Percentiles rank a stretch among this genome's conserved stretches.
These are phyloP conservation scores for Xerocomellus chrysenteron DNA, from an alignment of 768 basidiomycete species.

Conservation along the genomic window DNA sequence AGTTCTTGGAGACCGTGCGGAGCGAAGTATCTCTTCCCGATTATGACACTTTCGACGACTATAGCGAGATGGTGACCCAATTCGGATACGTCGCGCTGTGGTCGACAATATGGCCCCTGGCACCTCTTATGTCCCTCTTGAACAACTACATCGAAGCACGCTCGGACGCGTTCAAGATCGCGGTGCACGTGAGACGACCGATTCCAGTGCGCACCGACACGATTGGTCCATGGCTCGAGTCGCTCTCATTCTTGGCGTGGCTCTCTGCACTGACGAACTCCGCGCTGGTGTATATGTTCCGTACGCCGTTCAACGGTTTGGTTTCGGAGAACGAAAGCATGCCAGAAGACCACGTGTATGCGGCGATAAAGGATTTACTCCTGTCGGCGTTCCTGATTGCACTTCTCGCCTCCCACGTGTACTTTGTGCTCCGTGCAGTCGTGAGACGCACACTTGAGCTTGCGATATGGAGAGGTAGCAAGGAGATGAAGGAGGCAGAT, in stretches of 20 bases:
- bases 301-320: conserved; percentile 37
- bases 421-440: conserved; percentile 58
- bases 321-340: background rate
- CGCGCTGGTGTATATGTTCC: conserved; percentile 90
- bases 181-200: conserved; percentile 78
- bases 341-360: conserved; percentile 19
- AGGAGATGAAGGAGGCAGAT: conserved; percentile 60
- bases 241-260: conserved; percentile 87
- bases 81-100: conserved; percentile 93
- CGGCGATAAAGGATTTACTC: conserved; percentile 51
- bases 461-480: conserved; percentile 73
- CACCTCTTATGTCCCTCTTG: conserved; percentile 82
- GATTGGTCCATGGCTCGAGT: conserved; percentile 93
- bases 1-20: conserved; percentile 77
- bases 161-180: conserved; percentile 95
- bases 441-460: conserved; percentile 72
- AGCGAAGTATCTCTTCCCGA: conserved; percentile 76
- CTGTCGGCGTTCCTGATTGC: conserved; percentile 70
- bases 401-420: conserved; percentile 85
- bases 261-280: conserved; percentile 84
- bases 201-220: conserved; percentile 85
- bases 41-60: conserved; percentile 83
- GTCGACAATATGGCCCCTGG: conserved; percentile 93
- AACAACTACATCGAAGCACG: conserved; percentile 94
- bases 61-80: conserved; percentile 94